These are phyloP conservation scores for Sugiyamaella pinicola DNA, from an alignment of 1,139 yeast species.

Conservation along the genomic window DNA sequence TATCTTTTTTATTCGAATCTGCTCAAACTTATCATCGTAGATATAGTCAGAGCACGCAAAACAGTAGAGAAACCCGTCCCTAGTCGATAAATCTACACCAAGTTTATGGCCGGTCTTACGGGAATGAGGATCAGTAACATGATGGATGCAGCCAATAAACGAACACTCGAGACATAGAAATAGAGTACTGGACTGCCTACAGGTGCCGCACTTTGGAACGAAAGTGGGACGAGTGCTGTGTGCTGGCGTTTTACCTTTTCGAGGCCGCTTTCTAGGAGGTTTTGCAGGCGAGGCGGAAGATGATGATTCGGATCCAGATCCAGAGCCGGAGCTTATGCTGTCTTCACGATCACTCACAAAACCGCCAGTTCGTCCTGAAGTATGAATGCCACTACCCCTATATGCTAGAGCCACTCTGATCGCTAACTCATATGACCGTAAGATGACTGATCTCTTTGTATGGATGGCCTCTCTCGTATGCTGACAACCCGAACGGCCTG, in stretches of 20 bases:
- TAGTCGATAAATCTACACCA: constrained; percentile 48
- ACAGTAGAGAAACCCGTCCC: constrained; percentile 53
- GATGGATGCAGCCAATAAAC: constrained; percentile 73
- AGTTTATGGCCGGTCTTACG: constrained; percentile 66
- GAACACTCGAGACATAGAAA: constrained; percentile 82
- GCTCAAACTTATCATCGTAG: constrained; percentile 59
- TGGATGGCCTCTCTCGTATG: constrained; percentile 22
- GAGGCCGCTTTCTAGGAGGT: constrained; percentile 16
- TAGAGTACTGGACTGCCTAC: constrained; percentile 17
- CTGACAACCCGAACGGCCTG: constrained; percentile 22
- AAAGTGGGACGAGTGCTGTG: neutral
- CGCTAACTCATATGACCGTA: constrained; percentile 30
- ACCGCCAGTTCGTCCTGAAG: too few species aligned
- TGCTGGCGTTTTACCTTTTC: constrained; percentile 10
- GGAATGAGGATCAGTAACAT: constrained; percentile 61
- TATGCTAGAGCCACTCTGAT: constrained; percentile 27
- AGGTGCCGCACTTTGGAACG: constrained; percentile 22
- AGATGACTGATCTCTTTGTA: constrained; percentile 16
- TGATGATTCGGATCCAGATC: neutral
- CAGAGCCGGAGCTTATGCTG: neutral
- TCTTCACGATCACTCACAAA: neutral
- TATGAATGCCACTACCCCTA: neutral
- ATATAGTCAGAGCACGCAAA: constrained; percentile 75
- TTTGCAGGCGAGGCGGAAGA: neutral
- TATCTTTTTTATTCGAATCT: constrained; percentile 35